A percentile compares a stretch with the other conserved stretches of the same genome.
Conservation (phyloP, 1,139 yeast genomes). For the Sugiyamaella sp. region DNA sequence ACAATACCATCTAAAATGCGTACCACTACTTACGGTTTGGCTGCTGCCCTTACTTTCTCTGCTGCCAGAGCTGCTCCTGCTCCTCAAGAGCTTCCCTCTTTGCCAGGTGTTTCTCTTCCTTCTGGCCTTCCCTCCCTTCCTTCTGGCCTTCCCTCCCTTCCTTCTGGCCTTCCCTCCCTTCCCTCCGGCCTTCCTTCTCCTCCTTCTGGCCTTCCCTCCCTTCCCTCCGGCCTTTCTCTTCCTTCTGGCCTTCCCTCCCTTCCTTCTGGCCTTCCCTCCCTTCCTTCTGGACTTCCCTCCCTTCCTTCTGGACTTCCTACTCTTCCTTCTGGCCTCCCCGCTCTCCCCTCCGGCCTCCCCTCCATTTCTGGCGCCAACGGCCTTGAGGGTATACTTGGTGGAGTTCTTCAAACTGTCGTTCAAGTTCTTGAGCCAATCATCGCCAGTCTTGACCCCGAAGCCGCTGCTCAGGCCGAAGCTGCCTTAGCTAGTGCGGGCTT, state of each 20-base stretch:
- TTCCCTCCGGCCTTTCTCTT: background rate
- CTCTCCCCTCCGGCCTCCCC: background rate
- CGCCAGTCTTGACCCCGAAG: background rate
- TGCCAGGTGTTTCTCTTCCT: background rate
- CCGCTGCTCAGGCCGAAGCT: constrained; percentile 1
- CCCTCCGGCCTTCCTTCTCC: background rate
- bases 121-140: background rate
- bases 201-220: background rate
- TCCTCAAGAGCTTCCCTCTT: constrained; percentile 1
- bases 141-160: background rate
- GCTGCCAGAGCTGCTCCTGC: background rate
- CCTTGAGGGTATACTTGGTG: constrained; percentile 1
- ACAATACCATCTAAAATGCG: background rate
- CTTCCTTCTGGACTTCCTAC: constrained; percentile 3
- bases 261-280: background rate
- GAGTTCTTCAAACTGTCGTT: background rate
- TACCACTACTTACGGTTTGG: background rate
- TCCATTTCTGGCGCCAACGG: background rate
- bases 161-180: background rate
- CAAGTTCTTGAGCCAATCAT: background rate
- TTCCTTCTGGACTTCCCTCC: background rate
- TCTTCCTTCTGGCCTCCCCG: background rate
- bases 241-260: constrained; percentile 1
- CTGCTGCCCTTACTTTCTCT: background rate
- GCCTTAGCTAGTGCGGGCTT: background rate